A percentile compares a stretch with the other conserved stretches of the same genome.
Evolutionary conservation across 192 early-diverging fungal species (phyloP).

Genomic region (Thamnidium elegans): DNA sequence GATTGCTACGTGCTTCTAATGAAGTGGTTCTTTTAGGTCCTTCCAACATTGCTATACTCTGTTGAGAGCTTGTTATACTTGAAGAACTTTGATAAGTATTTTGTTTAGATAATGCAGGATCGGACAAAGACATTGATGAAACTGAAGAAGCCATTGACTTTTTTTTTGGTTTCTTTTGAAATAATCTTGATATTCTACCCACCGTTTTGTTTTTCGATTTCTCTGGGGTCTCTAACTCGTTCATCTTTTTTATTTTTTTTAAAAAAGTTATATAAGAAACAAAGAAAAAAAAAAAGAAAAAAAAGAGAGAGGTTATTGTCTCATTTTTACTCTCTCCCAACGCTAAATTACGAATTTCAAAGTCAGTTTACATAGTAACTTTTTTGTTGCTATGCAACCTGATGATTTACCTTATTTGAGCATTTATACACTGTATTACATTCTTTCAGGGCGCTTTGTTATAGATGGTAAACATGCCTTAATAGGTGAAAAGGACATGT

Average conservation of each 20-base stretch:
- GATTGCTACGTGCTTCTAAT: not conserved
- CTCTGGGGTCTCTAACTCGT: not conserved
- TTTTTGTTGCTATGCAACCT: too few species aligned
- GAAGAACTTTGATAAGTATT: not conserved
- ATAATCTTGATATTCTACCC: constrained; percentile 17
- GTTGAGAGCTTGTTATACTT: constrained; percentile 5
- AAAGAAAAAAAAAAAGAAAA: not conserved
- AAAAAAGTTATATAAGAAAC: not conserved
- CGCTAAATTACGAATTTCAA: too few species aligned
- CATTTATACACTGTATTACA: too few species aligned
- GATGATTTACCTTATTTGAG: too few species aligned
- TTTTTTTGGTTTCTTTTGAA: constrained; percentile 25
- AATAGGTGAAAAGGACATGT: too few species aligned
- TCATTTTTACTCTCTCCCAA: too few species aligned
- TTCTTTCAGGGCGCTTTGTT: too few species aligned
- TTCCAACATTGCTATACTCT: not conserved
- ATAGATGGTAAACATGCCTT: too few species aligned
- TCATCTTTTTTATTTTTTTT: not conserved
- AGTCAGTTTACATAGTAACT: too few species aligned
- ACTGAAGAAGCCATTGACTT: constrained; percentile 1
- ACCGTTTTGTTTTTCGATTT: constrained; percentile 18
- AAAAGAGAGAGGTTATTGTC: too few species aligned
- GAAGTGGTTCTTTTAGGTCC: not conserved
- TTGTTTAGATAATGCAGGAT: constrained; percentile 6
- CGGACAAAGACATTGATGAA: constrained; percentile 16